phyloP scores from a whole-genome alignment of 148 eudicot genomes.

The Rhododendron henanense region DNA sequence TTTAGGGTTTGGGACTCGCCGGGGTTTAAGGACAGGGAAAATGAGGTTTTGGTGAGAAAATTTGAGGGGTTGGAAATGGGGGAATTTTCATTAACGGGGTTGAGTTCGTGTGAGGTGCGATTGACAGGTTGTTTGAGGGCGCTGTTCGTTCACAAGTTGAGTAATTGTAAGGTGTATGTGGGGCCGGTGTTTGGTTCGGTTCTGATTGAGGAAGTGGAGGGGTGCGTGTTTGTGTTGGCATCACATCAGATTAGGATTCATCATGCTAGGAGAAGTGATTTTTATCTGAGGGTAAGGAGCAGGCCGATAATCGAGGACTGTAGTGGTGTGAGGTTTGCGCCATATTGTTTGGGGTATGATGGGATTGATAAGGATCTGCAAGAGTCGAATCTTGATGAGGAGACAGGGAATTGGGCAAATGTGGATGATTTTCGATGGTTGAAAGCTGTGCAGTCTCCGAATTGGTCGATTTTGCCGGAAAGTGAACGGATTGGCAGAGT shows the following conservation, averaged over 20 bases:
- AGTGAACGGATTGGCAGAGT: slow-evolving; percentile 39
- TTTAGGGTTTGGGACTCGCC: slow-evolving; percentile 31
- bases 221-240: slow-evolving; percentile 61
- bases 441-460: slow-evolving; percentile 76
- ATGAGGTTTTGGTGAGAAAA: slow-evolving; percentile 54
- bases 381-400: slow-evolving; percentile 64
- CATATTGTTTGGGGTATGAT: slow-evolving; percentile 62
- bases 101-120: slow-evolving; percentile 63
- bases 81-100: slow-evolving; percentile 57
- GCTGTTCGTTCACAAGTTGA: slow-evolving; percentile 50
- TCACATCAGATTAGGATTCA: slow-evolving; percentile 93
- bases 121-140: slow-evolving; percentile 63
- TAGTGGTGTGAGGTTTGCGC: slow-evolving; percentile 71
- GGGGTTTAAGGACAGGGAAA: slow-evolving; percentile 52
- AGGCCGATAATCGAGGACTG: slow-evolving; percentile 86
- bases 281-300: slow-evolving; percentile 76
- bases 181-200: slow-evolving; percentile 77
- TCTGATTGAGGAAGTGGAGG: slow-evolving; percentile 72
- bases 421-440: slow-evolving; percentile 92
- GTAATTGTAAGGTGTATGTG: slow-evolving; percentile 55
- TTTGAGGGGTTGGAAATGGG: slow-evolving; percentile 49
- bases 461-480: slow-evolving; percentile 76
- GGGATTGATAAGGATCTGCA: slow-evolving; percentile 62
- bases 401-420: slow-evolving; percentile 75
- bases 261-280: slow-evolving; percentile 65